A percentile compares a stretch with the other conserved stretches of the same genome.
These are phyloP conservation scores for Auriscalpium microsporum DNA, from an alignment of 768 basidiomycete genomes.

Conservation along the genomic window DNA sequence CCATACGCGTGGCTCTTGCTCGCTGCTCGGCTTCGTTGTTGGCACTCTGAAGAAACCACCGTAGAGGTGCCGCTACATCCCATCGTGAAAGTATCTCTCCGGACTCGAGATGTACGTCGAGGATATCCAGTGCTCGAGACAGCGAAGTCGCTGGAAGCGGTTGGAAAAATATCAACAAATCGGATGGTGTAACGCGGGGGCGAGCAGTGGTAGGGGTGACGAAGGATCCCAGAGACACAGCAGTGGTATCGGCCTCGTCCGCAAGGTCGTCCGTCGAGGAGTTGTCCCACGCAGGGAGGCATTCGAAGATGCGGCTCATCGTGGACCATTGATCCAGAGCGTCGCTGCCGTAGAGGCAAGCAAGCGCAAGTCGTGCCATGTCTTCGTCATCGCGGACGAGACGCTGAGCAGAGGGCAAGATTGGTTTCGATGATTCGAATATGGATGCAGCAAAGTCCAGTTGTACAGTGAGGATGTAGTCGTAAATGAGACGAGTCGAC, in stretches of 20 bases:
- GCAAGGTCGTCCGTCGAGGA: conserved; percentile 48
- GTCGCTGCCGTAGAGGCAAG: conserved; percentile 79
- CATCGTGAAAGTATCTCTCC: conserved; percentile 89
- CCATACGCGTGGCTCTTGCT: conserved; percentile 82
- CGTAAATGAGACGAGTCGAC: conserved; percentile 56
- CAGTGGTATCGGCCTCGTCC: conserved; percentile 75
- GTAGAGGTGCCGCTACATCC: conserved; percentile 72
- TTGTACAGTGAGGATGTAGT: conserved; percentile 62
- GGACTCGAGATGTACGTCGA: conserved; percentile 90
- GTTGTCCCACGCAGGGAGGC: conserved; percentile 85
- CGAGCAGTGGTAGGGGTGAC: conserved; percentile 65
- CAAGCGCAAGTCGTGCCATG: conserved; percentile 77
- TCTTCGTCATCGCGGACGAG: conserved; percentile 78
- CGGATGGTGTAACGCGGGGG: conserved; percentile 48
- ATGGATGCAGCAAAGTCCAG: conserved; percentile 64
- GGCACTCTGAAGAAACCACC: conserved; percentile 85
- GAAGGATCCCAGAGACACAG: conserved; percentile 71
- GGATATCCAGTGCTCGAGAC: conserved; percentile 78
- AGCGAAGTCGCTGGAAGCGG: conserved; percentile 67
- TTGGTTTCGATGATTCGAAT: conserved; percentile 90
- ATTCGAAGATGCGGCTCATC: conserved; percentile 94
- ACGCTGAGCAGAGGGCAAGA: conserved; percentile 58
- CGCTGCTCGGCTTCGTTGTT: conserved; percentile 60
- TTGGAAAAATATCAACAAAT: conserved; percentile 75
- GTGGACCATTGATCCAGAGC: conserved; percentile 64